A percentile compares a stretch with the other conserved stretches of the same genome.
phyloP scores from a whole-genome alignment of 1,284 basidiomycete genomes.

The Tranzscheliella williamsii region DNA sequence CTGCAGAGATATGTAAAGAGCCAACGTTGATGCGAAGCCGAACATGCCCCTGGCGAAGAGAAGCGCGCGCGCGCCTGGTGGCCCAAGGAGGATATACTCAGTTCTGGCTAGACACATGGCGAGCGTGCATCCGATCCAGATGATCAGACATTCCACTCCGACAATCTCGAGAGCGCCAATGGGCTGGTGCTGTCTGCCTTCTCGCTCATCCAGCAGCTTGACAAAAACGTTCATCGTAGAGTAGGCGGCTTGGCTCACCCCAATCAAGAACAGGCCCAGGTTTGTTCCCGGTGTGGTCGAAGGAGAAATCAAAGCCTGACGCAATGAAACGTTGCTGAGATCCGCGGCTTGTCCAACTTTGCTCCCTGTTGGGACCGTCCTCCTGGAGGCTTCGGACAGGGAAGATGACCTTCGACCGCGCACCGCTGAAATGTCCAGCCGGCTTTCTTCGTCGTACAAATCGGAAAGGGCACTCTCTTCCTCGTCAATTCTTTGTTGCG shows the following conservation, averaged over 20 bases:
- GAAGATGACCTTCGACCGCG: neutral
- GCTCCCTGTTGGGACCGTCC: too few relatives aligned
- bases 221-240: constrained; percentile 67
- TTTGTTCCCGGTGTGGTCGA: constrained; percentile 34
- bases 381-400: too few relatives aligned
- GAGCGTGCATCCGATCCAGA: constrained; percentile 54
- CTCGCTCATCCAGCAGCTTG: constrained; percentile 65
- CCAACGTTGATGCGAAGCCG: constrained; percentile 68
- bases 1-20: constrained; percentile 72
- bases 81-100: constrained; percentile 71
- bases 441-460: constrained; percentile 20
- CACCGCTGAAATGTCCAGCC: constrained; percentile 2
- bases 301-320: constrained; percentile 29
- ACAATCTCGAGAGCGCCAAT: constrained; percentile 63
- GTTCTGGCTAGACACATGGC: constrained; percentile 63
- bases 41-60: constrained; percentile 69
- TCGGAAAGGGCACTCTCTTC: constrained; percentile 6
- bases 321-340: constrained; percentile 25
- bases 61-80: constrained; percentile 69
- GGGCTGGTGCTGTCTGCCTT: constrained; percentile 8
- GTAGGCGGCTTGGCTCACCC: constrained; percentile 39
- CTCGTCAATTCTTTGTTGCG: constrained; percentile 24
- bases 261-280: constrained; percentile 35
- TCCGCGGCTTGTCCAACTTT: constrained; percentile 1
- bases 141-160: constrained; percentile 65